phyloP scores from a whole-genome alignment of 176 grass and related monocot genomes.

The Hsuehochloa calcarea region DNA sequence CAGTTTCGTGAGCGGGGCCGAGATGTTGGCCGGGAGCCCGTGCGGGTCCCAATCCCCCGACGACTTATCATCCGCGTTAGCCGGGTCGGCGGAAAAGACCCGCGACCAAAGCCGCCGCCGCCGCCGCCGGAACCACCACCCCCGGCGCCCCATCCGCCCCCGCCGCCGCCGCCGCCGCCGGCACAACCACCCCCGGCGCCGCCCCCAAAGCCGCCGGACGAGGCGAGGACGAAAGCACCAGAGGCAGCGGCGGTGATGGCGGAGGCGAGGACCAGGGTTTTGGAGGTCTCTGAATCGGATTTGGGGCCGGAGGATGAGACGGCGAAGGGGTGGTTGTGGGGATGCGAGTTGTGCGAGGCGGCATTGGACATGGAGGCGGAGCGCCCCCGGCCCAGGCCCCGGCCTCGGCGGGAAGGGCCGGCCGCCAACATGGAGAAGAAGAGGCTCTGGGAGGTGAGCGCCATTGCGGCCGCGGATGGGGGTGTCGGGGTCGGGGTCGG shows the following conservation, averaged over 20 bases:
- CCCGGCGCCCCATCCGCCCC: conserved; percentile 54
- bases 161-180: conserved; percentile 44
- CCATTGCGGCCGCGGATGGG: conserved; percentile 43
- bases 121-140: conserved; percentile 45
- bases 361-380: conserved; percentile 21
- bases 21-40: conserved; percentile 70
- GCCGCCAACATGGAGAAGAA: conserved; percentile 32
- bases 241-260: conserved; percentile 42
- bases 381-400: neutral
- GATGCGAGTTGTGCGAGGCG: conserved; percentile 34
- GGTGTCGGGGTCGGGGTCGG: neutral
- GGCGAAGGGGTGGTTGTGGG: conserved; percentile 8
- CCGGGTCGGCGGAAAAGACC: conserved; percentile 53
- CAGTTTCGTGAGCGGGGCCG: conserved; percentile 72
- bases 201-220: conserved; percentile 50
- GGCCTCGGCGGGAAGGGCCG: conserved; percentile 16
- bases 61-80: conserved; percentile 64
- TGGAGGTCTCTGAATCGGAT: conserved; percentile 38
- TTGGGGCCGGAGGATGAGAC: conserved; percentile 27
- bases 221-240: conserved; percentile 54
- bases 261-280: conserved; percentile 51
- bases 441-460: conserved; percentile 50
- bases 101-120: conserved; percentile 61
- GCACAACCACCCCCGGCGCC: conserved; percentile 43
- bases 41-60: conserved; percentile 74